Conservation (phyloP, 169 alveolate genomes). For the Cyclospora cayetanensis region DNA sequence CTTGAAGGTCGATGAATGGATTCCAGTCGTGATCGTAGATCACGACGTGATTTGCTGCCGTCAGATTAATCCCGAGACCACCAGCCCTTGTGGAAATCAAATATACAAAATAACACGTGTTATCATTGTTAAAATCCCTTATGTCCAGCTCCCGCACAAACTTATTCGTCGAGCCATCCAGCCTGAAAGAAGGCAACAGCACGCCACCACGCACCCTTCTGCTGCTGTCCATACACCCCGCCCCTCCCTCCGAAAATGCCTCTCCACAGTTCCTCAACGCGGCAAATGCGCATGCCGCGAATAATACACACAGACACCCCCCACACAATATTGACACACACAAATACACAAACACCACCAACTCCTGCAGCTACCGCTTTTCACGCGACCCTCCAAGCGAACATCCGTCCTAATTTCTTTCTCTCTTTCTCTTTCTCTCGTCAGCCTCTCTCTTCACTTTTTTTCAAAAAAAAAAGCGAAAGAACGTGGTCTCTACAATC, state of each 20-base stretch:
- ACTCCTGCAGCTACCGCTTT: no score
- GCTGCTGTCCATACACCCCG: no score
- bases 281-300: not conserved
- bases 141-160: slow-evolving; percentile 90
- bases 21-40: slow-evolving; percentile 99
- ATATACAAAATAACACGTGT: slow-evolving; percentile 85
- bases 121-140: slow-evolving; percentile 87
- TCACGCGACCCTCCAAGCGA: no score
- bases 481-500: no score
- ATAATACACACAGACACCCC: not conserved
- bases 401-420: no score
- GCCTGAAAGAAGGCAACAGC: slow-evolving; percentile 65
- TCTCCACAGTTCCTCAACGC: not conserved
- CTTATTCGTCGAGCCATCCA: slow-evolving; percentile 92
- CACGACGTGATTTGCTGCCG: slow-evolving; percentile 99
- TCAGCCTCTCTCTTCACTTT: no score
- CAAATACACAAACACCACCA: no score
- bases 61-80: slow-evolving; percentile 94
- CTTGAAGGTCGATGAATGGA: slow-evolving; percentile 98
- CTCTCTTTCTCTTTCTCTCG: no score
- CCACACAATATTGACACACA: no score
- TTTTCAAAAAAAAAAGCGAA: no score
- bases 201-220: not conserved
- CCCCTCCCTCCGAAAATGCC: not conserved
- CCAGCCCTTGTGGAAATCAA: slow-evolving; percentile 95